A percentile compares a stretch with the other conserved stretches of the same genome.
Evolutionary conservation across 2,329 filamentous ascomycete genomes (phyloP).

Genomic region (Penicillium decumbens): DNA sequence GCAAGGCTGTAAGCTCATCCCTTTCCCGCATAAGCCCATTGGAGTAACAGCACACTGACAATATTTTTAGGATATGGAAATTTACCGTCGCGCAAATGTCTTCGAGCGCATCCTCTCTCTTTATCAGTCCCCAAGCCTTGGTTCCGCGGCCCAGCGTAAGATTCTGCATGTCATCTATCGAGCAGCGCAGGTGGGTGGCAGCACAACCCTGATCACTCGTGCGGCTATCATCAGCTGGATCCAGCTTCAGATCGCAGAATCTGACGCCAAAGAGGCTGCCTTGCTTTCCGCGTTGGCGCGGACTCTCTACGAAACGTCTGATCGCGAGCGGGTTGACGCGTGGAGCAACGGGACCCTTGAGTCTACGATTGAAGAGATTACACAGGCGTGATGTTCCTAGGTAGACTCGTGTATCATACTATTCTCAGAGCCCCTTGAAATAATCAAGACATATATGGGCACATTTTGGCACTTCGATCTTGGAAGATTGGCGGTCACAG

Average conservation of each 20-base stretch:
- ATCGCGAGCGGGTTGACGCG: constrained; percentile 57
- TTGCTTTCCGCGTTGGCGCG: constrained; percentile 54
- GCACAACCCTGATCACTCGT: constrained; percentile 74
- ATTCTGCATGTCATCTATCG: constrained; percentile 61
- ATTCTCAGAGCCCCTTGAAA: background rate
- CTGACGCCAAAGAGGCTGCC: constrained; percentile 41
- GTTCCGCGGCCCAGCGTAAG: constrained; percentile 56
- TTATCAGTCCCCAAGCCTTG: constrained; percentile 63
- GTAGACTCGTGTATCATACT: constrained; percentile 5
- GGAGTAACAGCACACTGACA: constrained; percentile 10
- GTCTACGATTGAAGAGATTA: constrained; percentile 23
- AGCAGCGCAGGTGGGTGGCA: constrained; percentile 64
- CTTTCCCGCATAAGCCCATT: background rate
- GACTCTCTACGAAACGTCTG: constrained; percentile 61
- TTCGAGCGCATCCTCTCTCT: constrained; percentile 71
- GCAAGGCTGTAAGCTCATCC: constrained; percentile 48
- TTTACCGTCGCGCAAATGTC: constrained; percentile 55
- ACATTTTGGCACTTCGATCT: no score
- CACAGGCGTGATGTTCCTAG: background rate
- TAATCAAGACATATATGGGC: background rate
- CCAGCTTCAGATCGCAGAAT: constrained; percentile 53
- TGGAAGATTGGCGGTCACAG: no score
- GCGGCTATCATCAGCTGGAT: constrained; percentile 73
- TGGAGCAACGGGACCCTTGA: constrained; percentile 59
- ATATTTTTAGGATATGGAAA: constrained; percentile 41